Percentiles rank a stretch among this genome's conserved stretches.
Evolutionary conservation across 352 stramenopile species (phyloP).

Genomic region (Pythium brachiatum): DNA sequence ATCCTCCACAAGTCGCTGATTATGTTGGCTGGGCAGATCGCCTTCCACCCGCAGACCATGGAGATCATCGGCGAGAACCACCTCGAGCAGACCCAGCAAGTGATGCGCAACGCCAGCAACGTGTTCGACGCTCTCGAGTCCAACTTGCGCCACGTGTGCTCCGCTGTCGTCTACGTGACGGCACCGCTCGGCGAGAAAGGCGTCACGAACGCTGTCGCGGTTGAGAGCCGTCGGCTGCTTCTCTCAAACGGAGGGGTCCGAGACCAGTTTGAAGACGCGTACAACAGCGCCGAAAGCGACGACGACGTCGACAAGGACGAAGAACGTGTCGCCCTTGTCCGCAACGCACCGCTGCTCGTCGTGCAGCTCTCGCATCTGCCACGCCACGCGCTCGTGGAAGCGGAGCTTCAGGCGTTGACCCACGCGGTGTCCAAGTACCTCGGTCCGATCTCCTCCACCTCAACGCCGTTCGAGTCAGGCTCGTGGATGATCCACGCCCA

Average conservation of each 20-base stretch:
- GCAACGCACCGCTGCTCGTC: conserved; percentile 49
- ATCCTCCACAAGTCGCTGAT: conserved; percentile 89
- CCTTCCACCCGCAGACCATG: conserved; percentile 95
- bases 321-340: conserved; percentile 40
- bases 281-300: conserved; percentile 75
- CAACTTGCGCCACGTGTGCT: conserved; percentile 74
- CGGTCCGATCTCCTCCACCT: conserved; percentile 21
- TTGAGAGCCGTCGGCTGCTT: conserved; percentile 24
- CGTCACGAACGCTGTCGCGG: conserved; percentile 1
- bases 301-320: conserved; percentile 70
- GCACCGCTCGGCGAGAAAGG: neutral
- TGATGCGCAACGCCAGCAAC: conserved; percentile 58
- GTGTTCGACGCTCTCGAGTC: conserved; percentile 77
- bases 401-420: conserved; percentile 74
- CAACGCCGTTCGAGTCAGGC: conserved; percentile 3
- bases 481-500: conserved; percentile 33
- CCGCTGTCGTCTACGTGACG: conserved; percentile 61
- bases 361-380: conserved; percentile 71
- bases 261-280: conserved; percentile 54
- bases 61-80: conserved; percentile 57
- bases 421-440: conserved; percentile 63
- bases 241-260: conserved; percentile 43
- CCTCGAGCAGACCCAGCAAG: conserved; percentile 44
- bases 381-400: conserved; percentile 65
- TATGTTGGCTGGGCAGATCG: conserved; percentile 96